Base-by-base conservation (phyloP, 2,329 filamentous ascomycete genomes). In the Bipolaris sorokiniana region DNA sequence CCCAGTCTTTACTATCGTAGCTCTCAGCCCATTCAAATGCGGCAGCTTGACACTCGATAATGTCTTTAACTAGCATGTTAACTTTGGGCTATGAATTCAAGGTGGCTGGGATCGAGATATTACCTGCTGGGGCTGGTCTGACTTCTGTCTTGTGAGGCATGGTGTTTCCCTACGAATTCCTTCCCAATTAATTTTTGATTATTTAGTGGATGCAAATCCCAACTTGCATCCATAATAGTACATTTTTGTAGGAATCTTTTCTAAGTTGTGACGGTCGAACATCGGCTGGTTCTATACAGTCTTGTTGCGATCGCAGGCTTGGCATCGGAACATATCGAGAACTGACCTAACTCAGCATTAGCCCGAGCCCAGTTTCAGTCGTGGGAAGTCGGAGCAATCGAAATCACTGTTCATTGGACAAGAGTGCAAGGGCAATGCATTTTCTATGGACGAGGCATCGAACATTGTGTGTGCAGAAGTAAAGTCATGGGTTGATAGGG, bases 1-100 rank as follows among this genome's bases (percentile, higher is more conserved):
- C 33, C 56, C 56, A 59, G 15, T 55, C 56, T 38, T 59, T 59
- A n/a, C 38, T 59, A 15, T 59, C 56, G 20, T 47, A 59, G 26
- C 56, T 59, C 23, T 59, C 56, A 36, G 56, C 46, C 56, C 56
- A 59, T 42, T 59, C 56, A n/a, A 51, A 55, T 1, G 42, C 18
- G 5, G 51, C 51, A 20, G 44, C 44, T 40, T 59, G 51, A 15
- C 56, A 59, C 10, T 31, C 55, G 16, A 54, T 13, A 20, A 56
- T 31, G 5, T 56, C 54, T 56, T 11, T 26, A 34, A 5, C 16
- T 5, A 13, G 10, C 6, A 13, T 31, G 7, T 45, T 45, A 31
- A 26, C 7, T 18, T 18, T 38, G 6, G 13, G 13, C 26, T 15
- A 31, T 10, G 9, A 13, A 31, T 31, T 7, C 11, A 45, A 31